Conservation (phyloP, 2,329 filamentous ascomycete genomes). For the Neonectria sp. region DNA sequence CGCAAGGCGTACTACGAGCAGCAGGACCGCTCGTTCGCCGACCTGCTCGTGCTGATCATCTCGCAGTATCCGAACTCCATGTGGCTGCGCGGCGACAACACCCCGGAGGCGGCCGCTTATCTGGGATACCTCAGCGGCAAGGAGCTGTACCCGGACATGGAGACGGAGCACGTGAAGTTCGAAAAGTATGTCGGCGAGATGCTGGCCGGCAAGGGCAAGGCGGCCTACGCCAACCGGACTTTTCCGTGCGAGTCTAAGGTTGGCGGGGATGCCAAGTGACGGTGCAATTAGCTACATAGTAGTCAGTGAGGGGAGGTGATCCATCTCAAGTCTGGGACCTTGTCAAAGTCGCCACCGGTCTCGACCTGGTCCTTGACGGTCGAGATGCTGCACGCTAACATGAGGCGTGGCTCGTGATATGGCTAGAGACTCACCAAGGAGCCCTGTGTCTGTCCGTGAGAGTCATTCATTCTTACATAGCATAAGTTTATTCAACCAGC, state of each 20-base stretch:
- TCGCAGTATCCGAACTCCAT: not conserved
- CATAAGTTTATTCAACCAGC: not conserved
- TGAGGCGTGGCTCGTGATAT: too few relatives aligned
- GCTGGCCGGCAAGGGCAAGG: slow-evolving; percentile 15
- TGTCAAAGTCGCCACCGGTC: not conserved
- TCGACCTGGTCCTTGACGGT: not conserved
- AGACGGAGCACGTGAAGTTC: not conserved
- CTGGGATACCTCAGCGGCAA: slow-evolving; percentile 67
- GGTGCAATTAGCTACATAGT: too few relatives aligned
- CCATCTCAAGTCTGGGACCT: too few relatives aligned
- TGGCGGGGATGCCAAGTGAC: not conserved
- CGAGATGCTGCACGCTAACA: not conserved
- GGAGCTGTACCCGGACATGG: slow-evolving; percentile 64
- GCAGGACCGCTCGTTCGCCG: not conserved
- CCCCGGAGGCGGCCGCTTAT: slow-evolving; percentile 66
- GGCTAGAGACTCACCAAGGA: not conserved
- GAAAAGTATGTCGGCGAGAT: not conserved
- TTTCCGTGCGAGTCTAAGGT: slow-evolving; percentile 3
- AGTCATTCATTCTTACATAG: not conserved
- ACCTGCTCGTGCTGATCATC: not conserved
- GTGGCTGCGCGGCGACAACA: slow-evolving; percentile 64
- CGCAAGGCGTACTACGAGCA: not conserved
- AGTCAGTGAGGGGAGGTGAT: not conserved
- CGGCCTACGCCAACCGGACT: slow-evolving; percentile 1
- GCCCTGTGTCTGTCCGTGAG: not conserved